Evolutionary conservation across 1,139 yeast genomes (phyloP), one percentile per base, ranked within the genome.

Genomic region (Blastobotrys buckinghamii): DNA sequence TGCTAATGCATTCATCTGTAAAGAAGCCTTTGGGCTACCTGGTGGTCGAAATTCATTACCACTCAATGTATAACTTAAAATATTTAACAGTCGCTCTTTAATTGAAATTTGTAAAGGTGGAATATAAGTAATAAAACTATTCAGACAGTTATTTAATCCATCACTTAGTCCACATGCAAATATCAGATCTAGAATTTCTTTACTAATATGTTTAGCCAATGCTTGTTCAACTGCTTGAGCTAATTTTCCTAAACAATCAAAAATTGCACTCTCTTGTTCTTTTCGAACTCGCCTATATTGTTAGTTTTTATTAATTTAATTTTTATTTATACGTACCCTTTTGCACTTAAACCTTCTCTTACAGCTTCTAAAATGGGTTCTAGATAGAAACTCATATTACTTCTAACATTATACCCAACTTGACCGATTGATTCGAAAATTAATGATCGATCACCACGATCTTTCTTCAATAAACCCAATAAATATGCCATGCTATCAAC

Each of bases 161-260:
- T 78, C 83, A 19, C 92, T 84, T 45, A 92, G 74, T 0, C 96
- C 87, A 55, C 96, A 88, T 48, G 84, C 78, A 59, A 92, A 76
- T 69, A 90, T 77, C 72, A 85, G 75, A 56, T 84, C 94, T 50
- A 92, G 70, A 22, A 90, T 77, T 59, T 88, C 95, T 54, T 84
- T 76, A 55, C 89, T 92, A 53, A 92, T 71, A 62, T 88, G 92
- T 62, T 90, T 90, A 0, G 97, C 85, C 48, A 92, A 72, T 0
- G 96, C 95, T n/a, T 96, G 95, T 0, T 97, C 97, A 12, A 90
- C 89, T 0, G 97, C 95, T 22, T 78, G 76, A 0, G 96, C 90
- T 44, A 92, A 71, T 68, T 87, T 85, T 0, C 95, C 88, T 45
- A 92, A 77, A 63, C 97, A 92, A 57, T 85, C 89, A 59, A 90